Percentiles rank a stretch among this genome's conserved stretches.
Conservation (phyloP, 2,329 filamentous ascomycete genomes). For the Beauveria scarabaeidicola region DNA sequence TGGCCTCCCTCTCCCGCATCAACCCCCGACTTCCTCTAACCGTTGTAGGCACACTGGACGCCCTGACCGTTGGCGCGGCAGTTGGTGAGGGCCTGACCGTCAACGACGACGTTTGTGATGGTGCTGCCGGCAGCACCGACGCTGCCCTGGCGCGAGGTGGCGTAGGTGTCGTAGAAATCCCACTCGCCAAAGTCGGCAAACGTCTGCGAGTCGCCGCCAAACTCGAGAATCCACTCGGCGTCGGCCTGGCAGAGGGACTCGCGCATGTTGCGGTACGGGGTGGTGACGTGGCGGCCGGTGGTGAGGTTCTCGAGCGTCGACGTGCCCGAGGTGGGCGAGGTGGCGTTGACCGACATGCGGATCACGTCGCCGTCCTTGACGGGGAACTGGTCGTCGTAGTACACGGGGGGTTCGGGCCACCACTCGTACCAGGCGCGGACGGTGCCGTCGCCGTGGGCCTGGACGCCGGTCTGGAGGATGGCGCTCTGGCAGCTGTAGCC, state of each 20-base stretch:
- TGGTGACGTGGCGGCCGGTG: conserved; percentile 39
- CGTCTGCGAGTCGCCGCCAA: conserved; percentile 15
- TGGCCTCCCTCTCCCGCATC: not conserved
- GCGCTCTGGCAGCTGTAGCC: conserved; percentile 26
- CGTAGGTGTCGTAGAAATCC: conserved; percentile 3
- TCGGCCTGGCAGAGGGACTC: conserved; percentile 40
- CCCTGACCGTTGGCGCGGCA: not conserved
- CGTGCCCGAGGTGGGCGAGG: conserved; percentile 14
- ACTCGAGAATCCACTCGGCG: conserved; percentile 52
- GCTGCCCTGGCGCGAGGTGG: conserved; percentile 20
- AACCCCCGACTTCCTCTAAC: not conserved
- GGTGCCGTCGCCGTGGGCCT: conserved; percentile 25
- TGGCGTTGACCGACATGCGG: conserved; percentile 18
- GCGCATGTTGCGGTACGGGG: conserved; percentile 36
- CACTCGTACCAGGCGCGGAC: conserved; percentile 35
- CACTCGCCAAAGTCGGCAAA: conserved; percentile 12
- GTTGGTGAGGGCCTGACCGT: not conserved
- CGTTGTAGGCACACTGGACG: not conserved
- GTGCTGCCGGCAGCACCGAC: conserved; percentile 24
- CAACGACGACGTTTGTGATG: not conserved
- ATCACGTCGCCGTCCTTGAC: conserved; percentile 17
- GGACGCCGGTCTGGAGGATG: conserved; percentile 33
- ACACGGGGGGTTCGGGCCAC: conserved; percentile 30
- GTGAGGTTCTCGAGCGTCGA: conserved; percentile 33
- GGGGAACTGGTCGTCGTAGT: conserved; percentile 21